A percentile compares a stretch with the other conserved stretches of the same genome.
phyloP scores from a whole-genome alignment of 768 basidiomycete genomes.

The Rhodotorula toruloides region DNA sequence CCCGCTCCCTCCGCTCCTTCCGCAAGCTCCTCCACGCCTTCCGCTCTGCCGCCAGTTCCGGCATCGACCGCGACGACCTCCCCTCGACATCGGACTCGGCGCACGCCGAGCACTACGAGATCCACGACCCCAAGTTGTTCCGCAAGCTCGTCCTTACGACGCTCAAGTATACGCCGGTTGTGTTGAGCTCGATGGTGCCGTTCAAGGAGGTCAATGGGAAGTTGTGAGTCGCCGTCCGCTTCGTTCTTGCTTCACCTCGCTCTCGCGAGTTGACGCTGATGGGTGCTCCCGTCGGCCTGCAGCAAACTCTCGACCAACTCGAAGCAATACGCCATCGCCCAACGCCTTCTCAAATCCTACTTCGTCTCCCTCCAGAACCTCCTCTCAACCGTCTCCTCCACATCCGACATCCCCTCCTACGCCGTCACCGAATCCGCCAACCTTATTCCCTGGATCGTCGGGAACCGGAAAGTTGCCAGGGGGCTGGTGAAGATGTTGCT shows the following conservation, averaged over 20 bases:
- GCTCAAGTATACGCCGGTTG: slow-evolving; percentile 81
- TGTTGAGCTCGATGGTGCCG: slow-evolving; percentile 79
- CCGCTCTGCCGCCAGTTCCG: slow-evolving; percentile 81
- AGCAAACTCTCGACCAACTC: slow-evolving; percentile 83
- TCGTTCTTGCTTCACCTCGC: slow-evolving; percentile 44
- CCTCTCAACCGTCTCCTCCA: slow-evolving; percentile 62
- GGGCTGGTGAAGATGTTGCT: slow-evolving; percentile 62
- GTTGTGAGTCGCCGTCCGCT: too few relatives aligned
- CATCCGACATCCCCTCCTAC: slow-evolving; percentile 50
- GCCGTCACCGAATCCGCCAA: slow-evolving; percentile 80
- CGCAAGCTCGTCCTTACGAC: slow-evolving; percentile 83
- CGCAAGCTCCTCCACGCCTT: slow-evolving; percentile 82
- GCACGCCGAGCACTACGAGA: slow-evolving; percentile 61
- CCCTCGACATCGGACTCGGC: too few relatives aligned
- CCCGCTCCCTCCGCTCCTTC: slow-evolving; percentile 75
- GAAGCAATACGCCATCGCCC: slow-evolving; percentile 71
- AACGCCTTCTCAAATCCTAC: slow-evolving; percentile 80
- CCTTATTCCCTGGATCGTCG: slow-evolving; percentile 78
- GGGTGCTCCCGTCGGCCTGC: slow-evolving; percentile 3
- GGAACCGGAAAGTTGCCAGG: slow-evolving; percentile 76
- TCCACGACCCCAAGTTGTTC: slow-evolving; percentile 83
- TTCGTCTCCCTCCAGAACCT: slow-evolving; percentile 80
- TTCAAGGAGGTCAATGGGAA: slow-evolving; percentile 80
- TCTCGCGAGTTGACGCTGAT: not conserved
- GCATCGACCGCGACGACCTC: slow-evolving; percentile 71